Evolutionary conservation across 768 basidiomycete genomes (phyloP).

Genomic region (Amanita molliuscula): DNA sequence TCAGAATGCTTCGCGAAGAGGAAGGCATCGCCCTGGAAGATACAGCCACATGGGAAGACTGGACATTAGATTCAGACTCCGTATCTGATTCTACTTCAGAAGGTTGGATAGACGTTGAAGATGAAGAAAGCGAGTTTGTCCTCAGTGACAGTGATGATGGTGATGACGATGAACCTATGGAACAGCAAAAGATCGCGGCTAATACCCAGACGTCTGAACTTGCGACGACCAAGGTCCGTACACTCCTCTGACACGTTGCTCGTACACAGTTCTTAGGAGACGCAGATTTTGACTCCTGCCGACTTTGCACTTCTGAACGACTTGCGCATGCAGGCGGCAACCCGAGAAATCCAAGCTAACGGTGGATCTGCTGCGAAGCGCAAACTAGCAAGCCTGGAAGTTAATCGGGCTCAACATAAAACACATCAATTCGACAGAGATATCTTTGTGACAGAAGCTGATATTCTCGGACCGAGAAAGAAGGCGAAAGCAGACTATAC

Average conservation of each 20-base stretch:
- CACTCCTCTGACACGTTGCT: not conserved
- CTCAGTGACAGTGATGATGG: constrained; percentile 82
- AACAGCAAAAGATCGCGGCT: constrained; percentile 25
- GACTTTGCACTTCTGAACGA: constrained; percentile 92
- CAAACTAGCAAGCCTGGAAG: constrained; percentile 76
- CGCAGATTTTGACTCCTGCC: constrained; percentile 90
- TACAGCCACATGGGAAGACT: constrained; percentile 72
- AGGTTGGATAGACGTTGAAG: constrained; percentile 80
- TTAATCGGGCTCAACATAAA: constrained; percentile 44
- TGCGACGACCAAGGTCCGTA: constrained; percentile 70
- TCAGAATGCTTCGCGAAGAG: constrained; percentile 62
- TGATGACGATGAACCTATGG: constrained; percentile 35
- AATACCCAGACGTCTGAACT: constrained; percentile 41
- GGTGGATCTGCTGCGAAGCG: constrained; percentile 57
- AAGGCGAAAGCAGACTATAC: constrained; percentile 90
- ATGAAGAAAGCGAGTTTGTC: constrained; percentile 55
- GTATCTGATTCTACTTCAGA: constrained; percentile 42
- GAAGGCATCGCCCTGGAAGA: constrained; percentile 35
- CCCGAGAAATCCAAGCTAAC: constrained; percentile 55
- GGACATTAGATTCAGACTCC: constrained; percentile 63
- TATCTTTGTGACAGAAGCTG: constrained; percentile 61
- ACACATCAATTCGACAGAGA: constrained; percentile 14
- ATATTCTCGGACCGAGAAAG: constrained; percentile 90
- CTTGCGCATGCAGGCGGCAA: constrained; percentile 71
- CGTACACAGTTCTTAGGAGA: not conserved